Evolutionary conservation across 1,284 basidiomycete genomes (phyloP), one percentile per base, ranked within the genome.

Genomic region (Pholiota adiposa): DNA sequence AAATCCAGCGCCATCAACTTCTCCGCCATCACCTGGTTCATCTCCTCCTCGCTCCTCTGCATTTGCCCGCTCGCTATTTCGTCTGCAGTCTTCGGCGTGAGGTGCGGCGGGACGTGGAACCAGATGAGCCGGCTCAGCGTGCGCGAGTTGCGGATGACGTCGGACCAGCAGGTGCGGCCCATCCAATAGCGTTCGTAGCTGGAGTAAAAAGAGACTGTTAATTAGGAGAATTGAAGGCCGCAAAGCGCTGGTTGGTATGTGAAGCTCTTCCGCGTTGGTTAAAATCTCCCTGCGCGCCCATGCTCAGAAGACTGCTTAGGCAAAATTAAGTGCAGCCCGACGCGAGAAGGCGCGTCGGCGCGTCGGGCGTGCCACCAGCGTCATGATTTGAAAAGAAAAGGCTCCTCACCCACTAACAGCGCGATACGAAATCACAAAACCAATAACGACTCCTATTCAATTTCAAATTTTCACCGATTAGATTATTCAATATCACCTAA

Each of bases 371-470:
- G n/a, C n/a, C n/a, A n/a, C n/a, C n/a, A n/a, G n/a, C n/a, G n/a
- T n/a, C n/a, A n/a, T n/a, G n/a, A n/a, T n/a, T 1, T 5, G 18
- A 14, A 29, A 21, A 52, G 14, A 25, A 11, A 46, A 31, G 7
- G 2, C 44, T 23, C 69, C 77, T 29, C 61, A 84, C 81, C 85
- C 86, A 59, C 81, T 85, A 46, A 75, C 79, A 1, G 85, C 85
- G 36, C 86, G 81, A 71, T 88, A 88, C 0, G 86, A 87, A 54
- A 90, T 87, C 3, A 88, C 86, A 67, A 89, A 89, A 65, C 87
- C 87, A 61, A 89, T 86, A 4, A 88, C 84, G n/a, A 88, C 85
- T 78, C 86, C 85, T 73, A 38, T 21, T 38, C 23, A 21, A 23
- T 52, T 51, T 38, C 6, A 51, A 27, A 21, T 21, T 53, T 52